Evolutionary conservation across 2,329 filamentous ascomycete species (phyloP).

Genomic region (Diaporthe citri): DNA sequence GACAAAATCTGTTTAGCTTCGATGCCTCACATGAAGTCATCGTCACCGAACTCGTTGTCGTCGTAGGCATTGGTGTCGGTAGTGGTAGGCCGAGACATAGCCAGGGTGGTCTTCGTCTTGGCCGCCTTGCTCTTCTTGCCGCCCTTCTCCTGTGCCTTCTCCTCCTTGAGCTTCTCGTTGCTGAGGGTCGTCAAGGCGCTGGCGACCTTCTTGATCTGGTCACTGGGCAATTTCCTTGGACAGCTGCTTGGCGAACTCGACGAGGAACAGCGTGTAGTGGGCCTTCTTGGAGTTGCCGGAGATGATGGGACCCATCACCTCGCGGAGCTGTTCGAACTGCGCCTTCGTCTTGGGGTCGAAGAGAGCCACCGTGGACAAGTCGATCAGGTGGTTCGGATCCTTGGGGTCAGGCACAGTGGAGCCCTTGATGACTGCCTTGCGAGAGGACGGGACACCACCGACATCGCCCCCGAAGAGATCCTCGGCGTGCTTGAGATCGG

Average conservation of each 20-base stretch:
- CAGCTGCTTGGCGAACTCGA: slow-evolving; percentile 90
- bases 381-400: slow-evolving; percentile 83
- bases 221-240: slow-evolving; percentile 86
- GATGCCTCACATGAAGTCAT: slow-evolving; percentile 40
- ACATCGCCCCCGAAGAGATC: slow-evolving; percentile 86
- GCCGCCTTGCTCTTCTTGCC: slow-evolving; percentile 97
- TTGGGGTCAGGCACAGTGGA: slow-evolving; percentile 75
- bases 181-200: slow-evolving; percentile 88
- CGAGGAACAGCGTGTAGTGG: slow-evolving; percentile 89
- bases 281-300: slow-evolving; percentile 84
- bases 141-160: slow-evolving; percentile 93
- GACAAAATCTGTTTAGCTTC: not conserved
- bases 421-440: slow-evolving; percentile 73
- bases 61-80: slow-evolving; percentile 82
- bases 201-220: slow-evolving; percentile 96
- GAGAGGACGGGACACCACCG: slow-evolving; percentile 74
- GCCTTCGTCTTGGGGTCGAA: slow-evolving; percentile 92
- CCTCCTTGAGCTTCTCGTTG: slow-evolving; percentile 99
- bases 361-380: slow-evolving; percentile 82
- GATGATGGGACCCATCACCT: slow-evolving; percentile 84
- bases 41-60: slow-evolving; percentile 85
- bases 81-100: slow-evolving; percentile 67
- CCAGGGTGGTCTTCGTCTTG: slow-evolving; percentile 91
- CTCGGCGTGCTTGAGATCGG: slow-evolving; percentile 89
- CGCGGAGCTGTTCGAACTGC: slow-evolving; percentile 85